Percentiles rank a stretch among this genome's conserved stretches.
These are phyloP conservation scores for Colletotrichum eremochloae DNA, from an alignment of 2,329 filamentous ascomycete species.

Conservation along the genomic window DNA sequence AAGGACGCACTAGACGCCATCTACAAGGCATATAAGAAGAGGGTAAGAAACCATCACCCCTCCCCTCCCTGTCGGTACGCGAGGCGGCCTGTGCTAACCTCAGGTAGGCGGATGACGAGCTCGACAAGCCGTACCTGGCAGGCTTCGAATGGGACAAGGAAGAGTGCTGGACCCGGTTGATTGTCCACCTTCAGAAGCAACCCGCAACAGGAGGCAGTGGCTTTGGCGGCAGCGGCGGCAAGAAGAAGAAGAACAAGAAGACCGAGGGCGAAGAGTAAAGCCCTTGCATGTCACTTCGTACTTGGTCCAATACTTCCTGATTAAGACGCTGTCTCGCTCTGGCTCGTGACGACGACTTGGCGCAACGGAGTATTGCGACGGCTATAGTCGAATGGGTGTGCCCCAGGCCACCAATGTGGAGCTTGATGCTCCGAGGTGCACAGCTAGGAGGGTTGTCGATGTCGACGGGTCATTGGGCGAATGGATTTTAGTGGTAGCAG, in stretches of 20 bases:
- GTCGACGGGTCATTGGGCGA: conserved; percentile 10
- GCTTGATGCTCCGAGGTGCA: conserved; percentile 27
- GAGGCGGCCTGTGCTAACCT: background rate
- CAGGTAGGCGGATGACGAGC: conserved; percentile 86
- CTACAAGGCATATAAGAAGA: conserved; percentile 96
- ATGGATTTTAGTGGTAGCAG: conserved; percentile 25
- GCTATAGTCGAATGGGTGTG: conserved; percentile 55
- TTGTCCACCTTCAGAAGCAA: conserved; percentile 87
- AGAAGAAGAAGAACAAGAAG: conserved; percentile 76
- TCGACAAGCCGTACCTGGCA: conserved; percentile 87
- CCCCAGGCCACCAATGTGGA: conserved; percentile 33
- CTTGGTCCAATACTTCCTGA: conserved; percentile 57
- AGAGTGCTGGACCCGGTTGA: conserved; percentile 87
- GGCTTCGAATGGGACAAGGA: conserved; percentile 98
- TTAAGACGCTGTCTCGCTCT: conserved; percentile 51
- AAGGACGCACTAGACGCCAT: conserved; percentile 97
- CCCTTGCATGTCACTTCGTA: conserved; percentile 45
- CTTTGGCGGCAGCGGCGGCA: conserved; percentile 60
- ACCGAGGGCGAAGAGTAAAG: conserved; percentile 55
- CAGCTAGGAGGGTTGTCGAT: conserved; percentile 4
- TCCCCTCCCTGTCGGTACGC: no score
- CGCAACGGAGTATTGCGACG: conserved; percentile 59
- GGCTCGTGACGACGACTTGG: conserved; percentile 55
- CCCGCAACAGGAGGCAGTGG: conserved; percentile 59
- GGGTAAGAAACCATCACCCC: conserved; percentile 68